Base-by-base conservation (phyloP, 75 land plant species). In the Picea glauca region DNA sequence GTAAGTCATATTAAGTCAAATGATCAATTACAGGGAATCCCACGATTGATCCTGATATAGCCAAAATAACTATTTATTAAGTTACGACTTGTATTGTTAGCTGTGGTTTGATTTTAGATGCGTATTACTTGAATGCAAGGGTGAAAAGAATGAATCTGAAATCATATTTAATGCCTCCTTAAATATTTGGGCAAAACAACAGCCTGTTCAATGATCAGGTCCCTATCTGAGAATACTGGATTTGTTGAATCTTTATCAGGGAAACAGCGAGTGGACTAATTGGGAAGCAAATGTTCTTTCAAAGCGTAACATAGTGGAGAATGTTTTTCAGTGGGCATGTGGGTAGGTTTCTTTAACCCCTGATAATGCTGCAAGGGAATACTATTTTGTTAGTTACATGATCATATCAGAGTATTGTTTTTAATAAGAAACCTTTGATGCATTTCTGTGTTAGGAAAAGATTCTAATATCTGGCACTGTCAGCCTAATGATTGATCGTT, bases 241-340 rank as follows among this genome's bases (percentile, higher is more conserved):
- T 58, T 12, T 76, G 59, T 58, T 76, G 23, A 21, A 40, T 43
- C 21, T 18, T 14, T 76, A 33, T 60, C 86, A 85, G 87, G 80
- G 78, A 4, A 78, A 85, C 58, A 75, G 81, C 8, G 76, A 63
- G 61, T 85, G 87, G 87, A 83, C 35, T 60, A 80, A 74, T 11
- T 85, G 87, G 87, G 60, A 79, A 40, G 62, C 62, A 15, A 65
- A 82, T 20, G 81, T 79, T 23, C 86, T 85, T 35, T 87, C 84
- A 62, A 64, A 35, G 17, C 87, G 87, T 38, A 85, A 85, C 72
- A 77, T 63, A 31, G 23, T 84, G 21, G 87, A 85, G 54, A 83
- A 84, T 58, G 87, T 85, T 23, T 79, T 58, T 58, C 87, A 85
- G 59, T 85, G 87, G 87, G 61, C 87, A 14, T 85, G 87, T 54